Evolutionary conservation across 305 asterid genomes (phyloP).

Genomic region (Fraxinus velutina): DNA sequence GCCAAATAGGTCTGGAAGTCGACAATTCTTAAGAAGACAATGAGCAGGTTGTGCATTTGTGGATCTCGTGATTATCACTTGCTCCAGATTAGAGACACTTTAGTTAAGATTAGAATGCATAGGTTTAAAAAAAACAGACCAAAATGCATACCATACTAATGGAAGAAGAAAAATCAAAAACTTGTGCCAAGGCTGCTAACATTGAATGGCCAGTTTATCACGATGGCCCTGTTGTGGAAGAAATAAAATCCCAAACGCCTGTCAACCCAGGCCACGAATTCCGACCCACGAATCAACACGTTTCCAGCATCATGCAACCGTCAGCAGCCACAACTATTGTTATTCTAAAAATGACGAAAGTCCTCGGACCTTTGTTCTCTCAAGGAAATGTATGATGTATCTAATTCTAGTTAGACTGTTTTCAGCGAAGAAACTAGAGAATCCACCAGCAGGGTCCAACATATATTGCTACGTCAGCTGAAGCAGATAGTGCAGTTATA

Average conservation of each 20-base stretch:
- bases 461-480: not conserved
- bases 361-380: not conserved
- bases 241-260: not conserved
- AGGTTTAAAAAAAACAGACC: not conserved
- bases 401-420: not conserved
- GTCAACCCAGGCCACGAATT: not conserved
- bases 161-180: not conserved
- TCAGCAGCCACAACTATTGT: not conserved
- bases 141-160: not conserved
- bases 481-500: not conserved
- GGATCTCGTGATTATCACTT: not conserved
- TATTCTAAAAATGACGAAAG: not conserved
- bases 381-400: not conserved
- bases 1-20: not conserved
- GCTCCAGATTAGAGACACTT: not conserved
- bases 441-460: not conserved
- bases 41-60: not conserved
- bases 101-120: not conserved
- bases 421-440: not conserved
- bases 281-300: not conserved
- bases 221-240: not conserved
- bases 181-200: not conserved
- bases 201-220: not conserved
- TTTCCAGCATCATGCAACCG: not conserved
- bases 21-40: not conserved